Percentiles rank a stretch among this genome's conserved stretches.
Evolutionary conservation across 768 basidiomycete species (phyloP).

Genomic region (Pluteus cervinus): DNA sequence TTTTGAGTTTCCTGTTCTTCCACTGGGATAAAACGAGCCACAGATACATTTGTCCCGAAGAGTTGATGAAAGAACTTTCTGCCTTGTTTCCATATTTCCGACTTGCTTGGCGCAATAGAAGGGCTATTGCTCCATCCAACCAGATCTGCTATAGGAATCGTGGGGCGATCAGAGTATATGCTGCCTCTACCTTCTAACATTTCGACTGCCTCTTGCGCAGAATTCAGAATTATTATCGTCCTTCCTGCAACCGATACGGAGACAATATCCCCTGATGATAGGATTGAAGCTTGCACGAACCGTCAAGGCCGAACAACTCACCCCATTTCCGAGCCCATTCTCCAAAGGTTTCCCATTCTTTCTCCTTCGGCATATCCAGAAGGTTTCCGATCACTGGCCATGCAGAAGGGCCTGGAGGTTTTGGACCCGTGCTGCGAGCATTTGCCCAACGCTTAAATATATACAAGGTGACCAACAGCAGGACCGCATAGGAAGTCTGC

Average conservation of each 20-base stretch:
- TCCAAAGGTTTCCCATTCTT: conserved; percentile 39
- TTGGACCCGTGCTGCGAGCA: conserved; percentile 11
- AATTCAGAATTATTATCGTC: conserved; percentile 14
- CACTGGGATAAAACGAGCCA: conserved; percentile 30
- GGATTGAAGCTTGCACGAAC: conserved; percentile 1
- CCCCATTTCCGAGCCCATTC: conserved; percentile 43
- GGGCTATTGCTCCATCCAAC: conserved; percentile 34
- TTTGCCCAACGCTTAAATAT: conserved; percentile 14
- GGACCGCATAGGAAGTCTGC: conserved; percentile 9
- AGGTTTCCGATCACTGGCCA: conserved; percentile 42
- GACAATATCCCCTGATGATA: conserved; percentile 31
- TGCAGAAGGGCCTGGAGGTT: conserved; percentile 42
- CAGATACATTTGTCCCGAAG: conserved; percentile 31
- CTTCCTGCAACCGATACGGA: conserved; percentile 39
- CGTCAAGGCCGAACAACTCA: conserved; percentile 8
- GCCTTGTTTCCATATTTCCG: too few relatives aligned
- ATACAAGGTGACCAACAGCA: conserved; percentile 10
- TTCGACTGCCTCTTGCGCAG: conserved; percentile 12
- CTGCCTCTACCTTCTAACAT: conserved; percentile 15
- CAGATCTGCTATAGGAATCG: conserved; percentile 34
- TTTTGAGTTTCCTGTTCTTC: conserved; percentile 33
- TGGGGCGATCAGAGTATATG: conserved; percentile 11
- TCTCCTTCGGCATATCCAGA: conserved; percentile 40
- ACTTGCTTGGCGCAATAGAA: conserved; percentile 24
- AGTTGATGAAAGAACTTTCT: conserved; percentile 35